A percentile compares a stretch with the other conserved stretches of the same genome.
Evolutionary conservation across 495 filamentous ascomycete genomes (phyloP).

Genomic region (Hyaloscypha bicolor): DNA sequence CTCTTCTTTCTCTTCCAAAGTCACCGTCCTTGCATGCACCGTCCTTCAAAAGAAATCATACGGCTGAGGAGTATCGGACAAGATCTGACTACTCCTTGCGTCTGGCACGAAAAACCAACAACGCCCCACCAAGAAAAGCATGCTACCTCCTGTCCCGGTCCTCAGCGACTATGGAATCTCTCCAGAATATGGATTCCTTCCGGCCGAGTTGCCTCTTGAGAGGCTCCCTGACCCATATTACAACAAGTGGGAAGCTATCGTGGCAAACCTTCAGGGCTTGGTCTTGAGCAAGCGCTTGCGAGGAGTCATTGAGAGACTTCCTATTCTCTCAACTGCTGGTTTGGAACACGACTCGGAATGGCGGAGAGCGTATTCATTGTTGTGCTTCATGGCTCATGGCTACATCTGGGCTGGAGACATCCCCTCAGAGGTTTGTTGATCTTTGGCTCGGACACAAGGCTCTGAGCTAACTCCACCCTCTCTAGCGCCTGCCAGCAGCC

Average conservation of each 20-base stretch:
- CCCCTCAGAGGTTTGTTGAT: conserved; percentile 66
- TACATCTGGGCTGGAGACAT: conserved; percentile 94
- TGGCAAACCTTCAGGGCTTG: conserved; percentile 81
- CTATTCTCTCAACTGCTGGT: conserved; percentile 77
- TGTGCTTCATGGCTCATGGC: conserved; percentile 86
- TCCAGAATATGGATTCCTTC: conserved; percentile 83
- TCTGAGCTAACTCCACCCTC: conserved; percentile 4
- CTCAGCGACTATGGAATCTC: conserved; percentile 88
- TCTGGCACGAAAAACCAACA: conserved; percentile 47
- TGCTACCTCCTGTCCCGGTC: conserved; percentile 82
- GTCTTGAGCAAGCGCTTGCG: conserved; percentile 81
- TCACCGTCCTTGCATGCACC: conserved; percentile 4
- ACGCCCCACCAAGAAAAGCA: conserved; percentile 40
- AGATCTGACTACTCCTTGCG: conserved; percentile 64
- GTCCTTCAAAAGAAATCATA: conserved; percentile 28
- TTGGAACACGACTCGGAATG: conserved; percentile 85
- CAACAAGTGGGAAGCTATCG: conserved; percentile 85
- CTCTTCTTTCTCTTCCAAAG: conserved; percentile 4
- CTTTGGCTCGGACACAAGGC: conserved; percentile 22
- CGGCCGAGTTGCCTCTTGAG: conserved; percentile 76
- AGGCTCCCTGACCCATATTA: conserved; percentile 87
- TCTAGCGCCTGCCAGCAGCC: conserved; percentile 79
- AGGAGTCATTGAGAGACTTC: conserved; percentile 73
- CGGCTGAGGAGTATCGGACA: conserved; percentile 65
- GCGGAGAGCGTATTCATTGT: conserved; percentile 84